A percentile compares a stretch with the other conserved stretches of the same genome.
Conservation (phyloP, 2,329 filamentous ascomycete genomes). For the Eurotiales sp. region DNA sequence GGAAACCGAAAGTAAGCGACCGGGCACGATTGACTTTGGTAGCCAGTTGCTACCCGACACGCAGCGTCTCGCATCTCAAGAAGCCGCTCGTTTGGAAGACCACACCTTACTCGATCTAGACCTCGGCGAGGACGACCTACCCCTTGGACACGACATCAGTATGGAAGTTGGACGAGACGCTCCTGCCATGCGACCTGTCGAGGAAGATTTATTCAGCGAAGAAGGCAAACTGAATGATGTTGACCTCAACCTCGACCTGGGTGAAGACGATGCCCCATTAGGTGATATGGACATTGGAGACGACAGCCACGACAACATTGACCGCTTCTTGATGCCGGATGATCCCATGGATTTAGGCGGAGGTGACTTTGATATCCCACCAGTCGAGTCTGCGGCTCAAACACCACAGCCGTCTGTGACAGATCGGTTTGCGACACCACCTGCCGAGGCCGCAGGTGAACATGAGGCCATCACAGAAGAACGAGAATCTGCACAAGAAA, state of each 20-base stretch:
- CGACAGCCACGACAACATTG: constrained; percentile 52
- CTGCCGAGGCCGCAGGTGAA: constrained; percentile 60
- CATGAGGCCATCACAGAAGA: constrained; percentile 43
- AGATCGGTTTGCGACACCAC: constrained; percentile 66
- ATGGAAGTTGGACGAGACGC: constrained; percentile 91
- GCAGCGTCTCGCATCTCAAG: constrained; percentile 46
- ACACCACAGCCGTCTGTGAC: constrained; percentile 61
- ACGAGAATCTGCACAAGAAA: constrained; percentile 54
- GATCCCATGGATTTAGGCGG: constrained; percentile 54
- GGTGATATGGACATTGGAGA: constrained; percentile 33
- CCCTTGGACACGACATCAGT: constrained; percentile 62
- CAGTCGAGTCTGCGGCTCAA: constrained; percentile 37
- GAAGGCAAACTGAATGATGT: constrained; percentile 63
- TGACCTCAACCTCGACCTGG: constrained; percentile 46
- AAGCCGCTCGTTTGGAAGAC: constrained; percentile 56
- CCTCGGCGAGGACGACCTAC: constrained; percentile 61
- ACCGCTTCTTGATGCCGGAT: constrained; percentile 52
- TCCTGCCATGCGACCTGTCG: constrained; percentile 61
- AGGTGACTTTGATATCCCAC: constrained; percentile 52
- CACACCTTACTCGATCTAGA: constrained; percentile 72
- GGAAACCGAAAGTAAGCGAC: constrained; percentile 34
- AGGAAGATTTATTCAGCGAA: constrained; percentile 50
- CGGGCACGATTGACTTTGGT: constrained; percentile 51
- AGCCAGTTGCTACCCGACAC: constrained; percentile 75
- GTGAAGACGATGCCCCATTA: constrained; percentile 44